Percentiles rank a stretch among this genome's conserved stretches.
Evolutionary conservation across 371 early-diverging fungal species (phyloP).

Genomic region (Apophysomyces ossiformis): DNA sequence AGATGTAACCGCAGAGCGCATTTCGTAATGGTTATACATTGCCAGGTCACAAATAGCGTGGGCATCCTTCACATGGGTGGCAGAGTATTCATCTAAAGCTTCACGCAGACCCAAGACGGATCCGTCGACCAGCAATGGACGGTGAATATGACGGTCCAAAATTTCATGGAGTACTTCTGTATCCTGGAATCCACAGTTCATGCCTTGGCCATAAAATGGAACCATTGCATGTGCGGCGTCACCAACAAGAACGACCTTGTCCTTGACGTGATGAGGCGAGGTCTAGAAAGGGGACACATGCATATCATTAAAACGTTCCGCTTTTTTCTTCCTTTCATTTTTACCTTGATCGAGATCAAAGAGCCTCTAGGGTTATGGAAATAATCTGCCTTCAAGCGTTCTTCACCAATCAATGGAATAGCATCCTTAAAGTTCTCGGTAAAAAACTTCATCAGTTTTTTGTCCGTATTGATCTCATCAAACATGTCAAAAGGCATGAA

Average conservation of each 20-base stretch:
- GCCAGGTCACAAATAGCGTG: constrained; percentile 96
- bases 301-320: not conserved
- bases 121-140: constrained; percentile 21
- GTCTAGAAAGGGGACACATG: constrained; percentile 46
- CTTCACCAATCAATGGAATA: constrained; percentile 79
- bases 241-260: constrained; percentile 83
- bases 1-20: constrained; percentile 86
- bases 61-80: constrained; percentile 76
- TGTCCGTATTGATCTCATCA: constrained; percentile 73
- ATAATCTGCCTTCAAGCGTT: constrained; percentile 71
- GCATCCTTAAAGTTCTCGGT: constrained; percentile 83
- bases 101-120: constrained; percentile 38
- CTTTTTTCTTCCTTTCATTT: not conserved
- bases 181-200: constrained; percentile 99
- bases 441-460: constrained; percentile 78
- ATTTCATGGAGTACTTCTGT: constrained; percentile 76
- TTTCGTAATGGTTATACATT: constrained; percentile 93
- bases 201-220: constrained; percentile 96
- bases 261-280: constrained; percentile 83
- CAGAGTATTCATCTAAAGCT: constrained; percentile 79
- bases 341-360: constrained; percentile 80
- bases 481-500: constrained; percentile 94
- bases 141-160: constrained; percentile 59
- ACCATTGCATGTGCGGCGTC: constrained; percentile 99
- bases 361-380: constrained; percentile 87